Evolutionary conservation across 345 rosid genomes (phyloP), one percentile per base, ranked within the genome.

Genomic region (Gynandropsis gynandra): DNA sequence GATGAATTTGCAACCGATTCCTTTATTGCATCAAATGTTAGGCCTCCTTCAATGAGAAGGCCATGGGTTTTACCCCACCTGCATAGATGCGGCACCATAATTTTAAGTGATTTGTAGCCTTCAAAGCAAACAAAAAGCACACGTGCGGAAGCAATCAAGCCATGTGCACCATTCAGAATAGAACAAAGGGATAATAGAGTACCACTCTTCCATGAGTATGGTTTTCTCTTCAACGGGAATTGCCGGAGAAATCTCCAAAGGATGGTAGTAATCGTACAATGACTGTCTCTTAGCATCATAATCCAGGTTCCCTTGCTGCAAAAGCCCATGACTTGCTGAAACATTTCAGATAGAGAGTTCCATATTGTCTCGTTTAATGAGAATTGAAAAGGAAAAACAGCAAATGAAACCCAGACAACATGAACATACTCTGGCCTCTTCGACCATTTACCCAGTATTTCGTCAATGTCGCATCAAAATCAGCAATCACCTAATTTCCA

Each of bases 151-250:
- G 34, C 9, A 35, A 0, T 19, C 19, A 13, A 10, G n/a, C n/a
- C n/a, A 27, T 52, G 16, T 15, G 32, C 24, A 1, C 7, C 49
- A 36, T 47, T 52, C 32, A 53, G 27, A 24, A 16, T 24, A 27
- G 41, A 24, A 24, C 29, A 24, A 24, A 24, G 29, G 5, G 29
- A 24, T 24, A 2, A 24, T 24, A 24, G 7, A 46, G 34, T 61
- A 85, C 95, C 97, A 89, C 65, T 89, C 93, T 73, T 89, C 87
- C 97, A 89, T 89, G 63, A 89, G 95, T 74, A 77, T 80, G 21
- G 87, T 79, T 72, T 89, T 89, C 66, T 89, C 83, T 34, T 85
- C 78, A 36, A 82, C 27, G 4, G 92, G 83, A 65, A 89, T 73
- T 1, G 63, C 24, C 5, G 78, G 85, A 14, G 92, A 82, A 56